These are phyloP conservation scores for Wallacemonas sp. DNA, from an alignment of 208 protist species.

Conservation along the genomic window DNA sequence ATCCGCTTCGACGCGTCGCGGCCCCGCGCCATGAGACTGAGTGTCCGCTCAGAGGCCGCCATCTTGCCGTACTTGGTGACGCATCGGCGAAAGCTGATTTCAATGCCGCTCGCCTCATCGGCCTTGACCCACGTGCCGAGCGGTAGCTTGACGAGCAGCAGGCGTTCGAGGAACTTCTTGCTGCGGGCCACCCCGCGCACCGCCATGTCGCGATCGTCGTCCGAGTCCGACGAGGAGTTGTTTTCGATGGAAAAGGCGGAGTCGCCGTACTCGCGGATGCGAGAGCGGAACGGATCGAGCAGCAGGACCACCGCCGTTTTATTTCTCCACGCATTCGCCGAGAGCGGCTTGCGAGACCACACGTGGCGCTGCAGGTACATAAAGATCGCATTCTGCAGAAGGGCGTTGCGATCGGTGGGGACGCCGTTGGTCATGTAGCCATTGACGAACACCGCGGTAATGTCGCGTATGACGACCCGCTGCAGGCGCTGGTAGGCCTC, in stretches of 20 bases:
- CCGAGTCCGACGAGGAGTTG: slow-evolving; percentile 16
- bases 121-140: slow-evolving; percentile 40
- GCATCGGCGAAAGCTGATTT: slow-evolving; percentile 44
- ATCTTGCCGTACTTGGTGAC: slow-evolving; percentile 17
- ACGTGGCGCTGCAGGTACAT: slow-evolving; percentile 51
- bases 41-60: slow-evolving; percentile 26
- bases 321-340: slow-evolving; percentile 33
- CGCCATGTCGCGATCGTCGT: slow-evolving; percentile 29
- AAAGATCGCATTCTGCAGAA: slow-evolving; percentile 74
- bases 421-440: slow-evolving; percentile 23
- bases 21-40: slow-evolving; percentile 35
- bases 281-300: slow-evolving; percentile 57
- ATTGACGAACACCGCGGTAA: slow-evolving; percentile 14
- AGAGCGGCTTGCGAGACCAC: slow-evolving; percentile 35
- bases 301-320: slow-evolving; percentile 52
- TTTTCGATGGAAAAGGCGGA: slow-evolving; percentile 48
- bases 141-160: slow-evolving; percentile 51
- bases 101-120: slow-evolving; percentile 36
- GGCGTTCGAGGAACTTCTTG: slow-evolving; percentile 31
- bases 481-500: slow-evolving; percentile 14
- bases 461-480: slow-evolving; percentile 28
- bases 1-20: slow-evolving; percentile 32
- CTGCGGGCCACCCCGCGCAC: slow-evolving; percentile 33
- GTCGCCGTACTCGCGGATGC: slow-evolving; percentile 30
- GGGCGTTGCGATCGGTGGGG: slow-evolving; percentile 44